Evolutionary conservation across 148 eudicot genomes (phyloP).

Genomic region (Camellia japonica): DNA sequence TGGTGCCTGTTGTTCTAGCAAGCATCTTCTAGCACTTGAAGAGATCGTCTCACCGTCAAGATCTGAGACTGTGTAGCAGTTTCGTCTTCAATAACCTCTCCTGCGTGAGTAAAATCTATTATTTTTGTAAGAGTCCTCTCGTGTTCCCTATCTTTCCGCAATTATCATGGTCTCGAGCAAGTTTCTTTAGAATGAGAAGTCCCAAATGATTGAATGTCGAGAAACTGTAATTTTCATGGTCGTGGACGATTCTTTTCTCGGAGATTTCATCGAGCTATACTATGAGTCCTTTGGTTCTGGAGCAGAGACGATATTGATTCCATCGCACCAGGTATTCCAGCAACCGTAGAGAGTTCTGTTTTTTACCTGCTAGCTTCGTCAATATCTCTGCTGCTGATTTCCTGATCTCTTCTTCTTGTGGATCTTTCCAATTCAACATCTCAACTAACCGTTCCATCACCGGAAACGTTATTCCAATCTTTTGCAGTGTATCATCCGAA

Average conservation of each 20-base stretch:
- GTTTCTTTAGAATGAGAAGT: slow-evolving; percentile 70
- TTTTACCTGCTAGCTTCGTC: slow-evolving; percentile 60
- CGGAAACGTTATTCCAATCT: slow-evolving; percentile 54
- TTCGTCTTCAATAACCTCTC: slow-evolving; percentile 53
- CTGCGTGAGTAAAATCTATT: slow-evolving; percentile 62
- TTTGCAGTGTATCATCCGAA: slow-evolving; percentile 71
- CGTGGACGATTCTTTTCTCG: slow-evolving; percentile 36
- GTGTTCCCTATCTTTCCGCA: slow-evolving; percentile 88
- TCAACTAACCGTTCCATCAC: slow-evolving; percentile 81
- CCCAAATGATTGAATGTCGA: slow-evolving; percentile 82
- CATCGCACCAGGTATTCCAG: slow-evolving; percentile 82
- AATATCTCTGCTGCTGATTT: slow-evolving; percentile 62
- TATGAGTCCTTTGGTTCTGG: slow-evolving; percentile 33
- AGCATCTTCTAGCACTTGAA: slow-evolving; percentile 74
- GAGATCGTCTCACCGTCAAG: slow-evolving; percentile 53
- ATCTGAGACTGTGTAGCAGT: slow-evolving; percentile 48
- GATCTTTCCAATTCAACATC: slow-evolving; percentile 88
- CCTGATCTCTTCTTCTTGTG: slow-evolving; percentile 69
- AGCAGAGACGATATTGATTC: slow-evolving; percentile 86
- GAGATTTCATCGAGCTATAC: slow-evolving; percentile 41
- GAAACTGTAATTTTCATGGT: slow-evolving; percentile 47
- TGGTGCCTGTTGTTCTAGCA: slow-evolving; percentile 62
- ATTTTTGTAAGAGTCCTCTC: slow-evolving; percentile 70
- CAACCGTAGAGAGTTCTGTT: slow-evolving; percentile 70
- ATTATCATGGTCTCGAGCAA: slow-evolving; percentile 80